Evolutionary conservation across 2,329 filamentous ascomycete genomes (phyloP).

Genomic region (Claviceps sorghi): DNA sequence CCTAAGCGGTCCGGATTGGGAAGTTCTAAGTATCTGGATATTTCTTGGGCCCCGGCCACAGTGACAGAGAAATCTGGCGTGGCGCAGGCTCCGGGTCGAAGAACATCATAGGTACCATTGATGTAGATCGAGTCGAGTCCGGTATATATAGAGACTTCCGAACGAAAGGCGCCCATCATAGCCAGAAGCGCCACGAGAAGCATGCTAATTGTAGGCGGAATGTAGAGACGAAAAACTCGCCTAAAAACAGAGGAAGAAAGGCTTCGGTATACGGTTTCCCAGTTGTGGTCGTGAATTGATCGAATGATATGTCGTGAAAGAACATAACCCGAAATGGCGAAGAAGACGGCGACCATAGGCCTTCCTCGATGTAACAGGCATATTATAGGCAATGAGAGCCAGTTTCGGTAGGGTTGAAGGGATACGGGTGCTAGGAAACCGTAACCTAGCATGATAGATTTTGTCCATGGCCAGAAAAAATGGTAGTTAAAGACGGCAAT

Average conservation of each 20-base stretch:
- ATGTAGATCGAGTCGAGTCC: constrained; percentile 25
- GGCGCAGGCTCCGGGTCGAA: not conserved
- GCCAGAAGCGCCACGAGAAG: constrained; percentile 24
- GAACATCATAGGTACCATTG: constrained; percentile 11
- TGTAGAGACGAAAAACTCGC: constrained; percentile 24
- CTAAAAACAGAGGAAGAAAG: constrained; percentile 24
- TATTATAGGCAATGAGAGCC: constrained; percentile 23
- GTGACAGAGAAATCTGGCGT: not conserved
- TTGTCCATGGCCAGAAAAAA: constrained; percentile 27
- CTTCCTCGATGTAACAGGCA: constrained; percentile 25
- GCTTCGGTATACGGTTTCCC: constrained; percentile 21
- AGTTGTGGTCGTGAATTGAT: constrained; percentile 21
- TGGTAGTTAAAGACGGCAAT: constrained; percentile 29
- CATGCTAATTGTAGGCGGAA: constrained; percentile 27
- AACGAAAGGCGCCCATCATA: constrained; percentile 22
- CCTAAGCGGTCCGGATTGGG: not conserved
- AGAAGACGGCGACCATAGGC: constrained; percentile 29
- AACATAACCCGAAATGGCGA: constrained; percentile 29
- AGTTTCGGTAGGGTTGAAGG: constrained; percentile 19
- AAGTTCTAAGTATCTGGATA: not conserved
- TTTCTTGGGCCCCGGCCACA: not conserved
- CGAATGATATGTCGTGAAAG: constrained; percentile 23
- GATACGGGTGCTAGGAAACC: constrained; percentile 22
- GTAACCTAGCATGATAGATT: constrained; percentile 25
- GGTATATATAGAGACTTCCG: constrained; percentile 21